Evolutionary conservation across 2,329 filamentous ascomycete species (phyloP), one percentile per base, ranked within the genome.

Genomic region (Botryosphaeria agaves): DNA sequence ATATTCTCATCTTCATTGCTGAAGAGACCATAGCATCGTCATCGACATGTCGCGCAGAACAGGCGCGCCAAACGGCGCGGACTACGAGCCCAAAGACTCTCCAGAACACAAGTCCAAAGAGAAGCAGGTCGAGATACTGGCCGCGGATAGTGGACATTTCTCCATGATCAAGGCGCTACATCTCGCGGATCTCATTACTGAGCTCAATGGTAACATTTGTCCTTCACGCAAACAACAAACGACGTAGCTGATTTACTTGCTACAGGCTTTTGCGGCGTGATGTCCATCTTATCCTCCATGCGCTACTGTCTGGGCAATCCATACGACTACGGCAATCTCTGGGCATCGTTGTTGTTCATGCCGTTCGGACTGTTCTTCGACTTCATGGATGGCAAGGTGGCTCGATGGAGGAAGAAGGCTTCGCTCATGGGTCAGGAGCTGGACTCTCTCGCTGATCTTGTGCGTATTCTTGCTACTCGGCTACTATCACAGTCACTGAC

Each of bases 371-470:
- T 95, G 8, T 94, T 95, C 62, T 95, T 95, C 54, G 89, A 98
- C 56, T 91, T 93, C 50, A 83, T 95, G 67, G 89, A 98, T 54
- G 89, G 89, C 49, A 89, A 85, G 51, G 85, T 98, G 33, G 89
- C 89, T 38, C 69, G 89, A 40, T 95, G 89, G 89, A 74, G 89
- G 52, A 78, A 83, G 59, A 98, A 94, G 75, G 89, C 82, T 46
- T 91, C 81, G 45, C 64, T 98, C 51, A 95, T 98, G 87, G 89
- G 89, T 8, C 87, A 94, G 56, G 89, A 98, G 57, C 63, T 98
- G 33, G 89, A 98, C 55, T 95, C 87, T 5, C 66, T 98, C 28
- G 89, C 89, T 32, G 89, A 98, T 52, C 54, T 98, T 64, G 21
- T 23, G 11, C 11, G 4, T 7, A 23, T 12, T 7, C 9, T 9